These are phyloP conservation scores for Clavulina sp. DNA, from an alignment of 768 basidiomycete species.

Conservation along the genomic window DNA sequence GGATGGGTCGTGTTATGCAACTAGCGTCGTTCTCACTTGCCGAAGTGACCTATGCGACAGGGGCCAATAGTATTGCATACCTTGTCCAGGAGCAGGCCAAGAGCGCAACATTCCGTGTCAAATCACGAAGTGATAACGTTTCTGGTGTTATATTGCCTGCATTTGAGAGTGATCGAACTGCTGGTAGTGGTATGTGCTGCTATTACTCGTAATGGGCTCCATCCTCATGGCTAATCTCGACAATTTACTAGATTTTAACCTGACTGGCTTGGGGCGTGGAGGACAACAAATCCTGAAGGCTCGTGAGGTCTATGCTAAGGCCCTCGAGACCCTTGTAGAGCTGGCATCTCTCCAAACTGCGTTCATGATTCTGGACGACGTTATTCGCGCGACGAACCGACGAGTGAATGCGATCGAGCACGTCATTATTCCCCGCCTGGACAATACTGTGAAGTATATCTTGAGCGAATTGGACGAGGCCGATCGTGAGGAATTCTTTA, in stretches of 20 bases:
- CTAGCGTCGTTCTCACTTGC: constrained; percentile 97
- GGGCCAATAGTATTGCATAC: constrained; percentile 70
- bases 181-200: constrained; percentile 50
- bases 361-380: constrained; percentile 96
- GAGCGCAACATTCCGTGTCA: constrained; percentile 79
- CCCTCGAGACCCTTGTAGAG: constrained; percentile 91
- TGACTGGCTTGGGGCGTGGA: constrained; percentile 91
- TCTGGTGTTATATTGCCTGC: constrained; percentile 91
- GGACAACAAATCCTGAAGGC: constrained; percentile 89
- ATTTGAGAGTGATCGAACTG: constrained; percentile 78
- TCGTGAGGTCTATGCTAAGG: constrained; percentile 97
- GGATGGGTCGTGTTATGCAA: constrained; percentile 99
- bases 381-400: constrained; percentile 97
- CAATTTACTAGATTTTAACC: constrained; percentile 58
- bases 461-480: constrained; percentile 95
- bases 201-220: neutral
- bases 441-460: constrained; percentile 97
- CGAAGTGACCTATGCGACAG: constrained; percentile 94
- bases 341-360: constrained; percentile 94
- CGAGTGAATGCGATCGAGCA: constrained; percentile 98
- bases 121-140: constrained; percentile 93
- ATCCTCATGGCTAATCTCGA: neutral
- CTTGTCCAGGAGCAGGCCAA: constrained; percentile 94
- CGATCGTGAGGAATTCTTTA: constrained; percentile 91
- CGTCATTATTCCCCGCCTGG: constrained; percentile 83